A percentile compares a stretch with the other conserved stretches of the same genome.
Evolutionary conservation across 139 green algal species (phyloP).

Genomic region (Volvox reticuliferus): DNA sequence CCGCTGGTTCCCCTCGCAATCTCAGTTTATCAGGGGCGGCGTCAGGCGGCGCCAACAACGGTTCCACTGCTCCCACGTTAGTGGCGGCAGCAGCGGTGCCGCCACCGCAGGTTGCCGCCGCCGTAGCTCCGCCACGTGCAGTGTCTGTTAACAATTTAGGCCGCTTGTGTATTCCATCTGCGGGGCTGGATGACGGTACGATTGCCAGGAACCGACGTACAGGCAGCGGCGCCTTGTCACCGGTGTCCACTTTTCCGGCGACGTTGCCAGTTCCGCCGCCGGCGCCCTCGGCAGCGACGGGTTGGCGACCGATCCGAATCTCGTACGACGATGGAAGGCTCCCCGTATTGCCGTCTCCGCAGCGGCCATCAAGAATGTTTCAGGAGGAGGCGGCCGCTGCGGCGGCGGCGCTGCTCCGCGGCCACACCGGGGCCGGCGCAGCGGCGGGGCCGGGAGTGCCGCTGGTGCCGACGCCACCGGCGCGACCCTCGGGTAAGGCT

Average conservation of each 20-base stretch:
- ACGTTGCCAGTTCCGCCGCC: neutral
- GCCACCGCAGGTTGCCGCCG: neutral
- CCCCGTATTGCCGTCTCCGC: neutral
- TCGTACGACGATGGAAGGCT: neutral
- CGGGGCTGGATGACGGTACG: neutral
- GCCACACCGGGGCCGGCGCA: neutral
- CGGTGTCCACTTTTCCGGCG: neutral
- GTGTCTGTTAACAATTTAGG: neutral
- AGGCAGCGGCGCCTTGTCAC: neutral
- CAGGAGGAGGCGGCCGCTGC: neutral
- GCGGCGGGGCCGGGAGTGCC: neutral
- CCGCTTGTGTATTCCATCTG: neutral
- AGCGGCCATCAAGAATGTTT: conserved; percentile 5
- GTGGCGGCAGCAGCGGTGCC: neutral
- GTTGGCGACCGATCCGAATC: neutral
- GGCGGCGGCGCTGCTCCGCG: neutral
- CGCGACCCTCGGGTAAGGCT: neutral
- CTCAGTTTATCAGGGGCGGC: neutral
- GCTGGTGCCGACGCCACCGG: neutral
- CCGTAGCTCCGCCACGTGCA: neutral
- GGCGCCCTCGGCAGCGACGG: neutral
- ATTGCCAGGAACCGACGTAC: neutral
- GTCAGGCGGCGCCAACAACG: too few species aligned
- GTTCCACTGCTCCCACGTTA: neutral
- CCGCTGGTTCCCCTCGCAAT: neutral